Evolutionary conservation across 352 stramenopile species (phyloP).

Genomic region (Pythium brassicae): DNA sequence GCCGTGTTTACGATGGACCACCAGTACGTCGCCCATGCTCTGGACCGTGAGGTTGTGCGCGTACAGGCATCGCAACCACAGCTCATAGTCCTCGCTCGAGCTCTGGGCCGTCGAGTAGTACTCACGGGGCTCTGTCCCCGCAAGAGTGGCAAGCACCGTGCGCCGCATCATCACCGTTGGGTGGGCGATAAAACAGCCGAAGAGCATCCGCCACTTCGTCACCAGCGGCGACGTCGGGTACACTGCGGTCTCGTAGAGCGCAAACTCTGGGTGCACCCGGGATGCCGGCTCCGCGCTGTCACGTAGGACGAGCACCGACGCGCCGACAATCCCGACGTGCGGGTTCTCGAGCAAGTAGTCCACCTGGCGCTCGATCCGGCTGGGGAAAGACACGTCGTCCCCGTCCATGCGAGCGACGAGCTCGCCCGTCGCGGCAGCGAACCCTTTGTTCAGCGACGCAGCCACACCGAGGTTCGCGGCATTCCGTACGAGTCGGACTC

Average conservation of each 20-base stretch:
- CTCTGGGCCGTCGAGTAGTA: constrained; percentile 36
- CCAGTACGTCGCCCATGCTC: constrained; percentile 45
- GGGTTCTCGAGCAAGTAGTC: constrained; percentile 30
- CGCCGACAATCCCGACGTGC: constrained; percentile 35
- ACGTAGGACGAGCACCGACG: constrained; percentile 27
- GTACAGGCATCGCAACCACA: constrained; percentile 66
- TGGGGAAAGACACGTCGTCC: constrained; percentile 66
- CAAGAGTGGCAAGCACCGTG: constrained; percentile 25
- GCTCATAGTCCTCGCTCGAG: constrained; percentile 76
- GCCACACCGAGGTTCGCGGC: constrained; percentile 51
- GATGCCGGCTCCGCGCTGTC: neutral
- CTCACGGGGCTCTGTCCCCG: constrained; percentile 2
- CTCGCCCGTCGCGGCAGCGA: constrained; percentile 37
- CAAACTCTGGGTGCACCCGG: neutral
- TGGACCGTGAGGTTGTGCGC: constrained; percentile 34
- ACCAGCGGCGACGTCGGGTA: constrained; percentile 52
- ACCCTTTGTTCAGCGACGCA: constrained; percentile 63
- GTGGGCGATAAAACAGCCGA: constrained; percentile 74
- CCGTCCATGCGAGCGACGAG: constrained; percentile 84
- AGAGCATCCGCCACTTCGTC: constrained; percentile 70
- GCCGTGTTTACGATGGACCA: constrained; percentile 43
- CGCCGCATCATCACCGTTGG: constrained; percentile 77
- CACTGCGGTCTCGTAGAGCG: constrained; percentile 22
- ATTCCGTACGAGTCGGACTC: constrained; percentile 42
- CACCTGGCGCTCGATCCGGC: constrained; percentile 55